Evolutionary conservation across 805 yeast species (phyloP), one percentile per base, ranked within the genome.

Genomic region (Tetrapisispora iriomotensis): DNA sequence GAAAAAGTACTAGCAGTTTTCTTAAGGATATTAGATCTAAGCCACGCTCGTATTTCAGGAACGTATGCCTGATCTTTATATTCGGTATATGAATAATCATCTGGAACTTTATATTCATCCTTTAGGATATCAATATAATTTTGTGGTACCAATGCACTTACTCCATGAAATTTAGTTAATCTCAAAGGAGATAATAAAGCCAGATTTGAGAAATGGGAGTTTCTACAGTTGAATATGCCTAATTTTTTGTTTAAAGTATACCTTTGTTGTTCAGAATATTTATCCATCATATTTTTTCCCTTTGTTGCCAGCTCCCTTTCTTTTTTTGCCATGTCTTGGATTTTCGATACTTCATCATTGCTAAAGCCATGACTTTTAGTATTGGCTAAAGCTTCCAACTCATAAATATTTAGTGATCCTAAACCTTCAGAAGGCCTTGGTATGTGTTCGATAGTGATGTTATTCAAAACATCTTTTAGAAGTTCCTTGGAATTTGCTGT

Each of bases 11-110:
- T 56, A 28, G 48, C 43, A 27, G 45, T 33, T 31, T 43, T 47
- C 25, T 47, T 43, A 24, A 54, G 20, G 17, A 40, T 56, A 13
- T 45, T 33, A 19, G 51, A 43, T 3, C 51, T 49, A 8, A 76
- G 43, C 88, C 88, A 81, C 23, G 71, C 53, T 34, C 82, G 58
- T 33, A 79, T 50, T 40, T 75, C 75, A 1, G 75, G 74, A 8
- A 77, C 40, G 47, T 66, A 80, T 1, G 67, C 42, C 69, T 70
- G 2, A 60, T 65, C 21, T 61, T 54, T 53, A 60, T 76, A 13
- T 43, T 34, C 12, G 53, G 53, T n/a, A 53, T 54, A 40, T 1
- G 53, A 51, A 15, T 56, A 53, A 17, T 66, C 33, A 1, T 67
- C 58, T 13, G 66, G 66, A 31, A 60, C 53, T 6, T 55, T 44